Percentiles rank a stretch among this genome's conserved stretches.
Evolutionary conservation across 192 early-diverging fungal species (phyloP).

Genomic region (Chytriomyces confervae): DNA sequence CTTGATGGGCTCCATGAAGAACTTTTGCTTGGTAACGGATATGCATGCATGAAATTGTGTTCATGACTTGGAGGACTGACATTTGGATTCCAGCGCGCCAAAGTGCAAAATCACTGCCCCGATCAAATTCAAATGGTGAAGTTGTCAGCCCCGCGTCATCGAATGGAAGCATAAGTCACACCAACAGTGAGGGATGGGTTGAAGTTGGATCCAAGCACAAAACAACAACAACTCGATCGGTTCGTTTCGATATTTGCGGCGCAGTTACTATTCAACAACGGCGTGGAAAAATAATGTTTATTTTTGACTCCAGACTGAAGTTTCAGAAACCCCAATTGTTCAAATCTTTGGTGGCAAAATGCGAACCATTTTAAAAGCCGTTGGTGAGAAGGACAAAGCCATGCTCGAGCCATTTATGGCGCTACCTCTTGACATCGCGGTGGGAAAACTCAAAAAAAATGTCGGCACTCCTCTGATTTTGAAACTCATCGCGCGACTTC

Average conservation of each 20-base stretch:
- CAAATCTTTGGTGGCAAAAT: slow-evolving; percentile 85
- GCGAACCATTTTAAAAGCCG: slow-evolving; percentile 76
- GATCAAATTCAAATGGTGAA: no score
- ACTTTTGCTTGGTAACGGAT: slow-evolving; percentile 34
- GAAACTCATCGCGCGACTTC: neutral
- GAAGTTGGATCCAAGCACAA: slow-evolving; percentile 91
- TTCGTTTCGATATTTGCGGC: slow-evolving; percentile 18
- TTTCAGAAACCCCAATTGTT: slow-evolving; percentile 77
- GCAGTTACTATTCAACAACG: no score
- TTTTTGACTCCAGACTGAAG: slow-evolving; percentile 57
- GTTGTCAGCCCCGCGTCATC: neutral
- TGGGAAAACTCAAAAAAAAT: slow-evolving; percentile 24
- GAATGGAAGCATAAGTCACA: neutral
- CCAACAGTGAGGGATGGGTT: slow-evolving; percentile 65
- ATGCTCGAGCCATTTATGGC: slow-evolving; percentile 88
- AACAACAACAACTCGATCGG: slow-evolving; percentile 65
- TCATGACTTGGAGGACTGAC: neutral
- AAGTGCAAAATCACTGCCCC: neutral
- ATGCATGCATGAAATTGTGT: no score
- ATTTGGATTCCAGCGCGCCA: neutral
- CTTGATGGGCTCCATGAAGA: slow-evolving; percentile 97
- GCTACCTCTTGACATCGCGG: slow-evolving; percentile 86
- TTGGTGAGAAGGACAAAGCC: slow-evolving; percentile 77
- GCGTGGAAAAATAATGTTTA: no score
- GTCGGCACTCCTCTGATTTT: neutral